Percentiles rank a stretch among this genome's conserved stretches.
These are phyloP conservation scores for Mortierella hygrophila DNA, from an alignment of 192 early-diverging fungal genomes.

Conservation along the genomic window DNA sequence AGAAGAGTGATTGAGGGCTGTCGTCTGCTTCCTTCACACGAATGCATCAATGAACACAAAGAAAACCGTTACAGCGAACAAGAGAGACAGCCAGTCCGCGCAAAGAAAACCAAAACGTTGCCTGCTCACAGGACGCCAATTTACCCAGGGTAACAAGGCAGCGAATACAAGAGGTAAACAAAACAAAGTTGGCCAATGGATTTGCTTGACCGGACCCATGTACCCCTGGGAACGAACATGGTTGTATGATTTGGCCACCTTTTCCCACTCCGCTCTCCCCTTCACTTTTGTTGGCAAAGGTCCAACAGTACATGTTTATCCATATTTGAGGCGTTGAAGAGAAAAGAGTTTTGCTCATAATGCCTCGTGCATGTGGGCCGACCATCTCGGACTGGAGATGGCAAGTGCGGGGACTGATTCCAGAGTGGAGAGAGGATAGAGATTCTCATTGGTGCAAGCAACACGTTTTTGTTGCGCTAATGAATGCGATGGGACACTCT, in stretches of 20 bases:
- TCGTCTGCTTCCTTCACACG: not conserved
- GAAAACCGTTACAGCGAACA: no score
- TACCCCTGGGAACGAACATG: constrained; percentile 3
- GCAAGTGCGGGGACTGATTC: no score
- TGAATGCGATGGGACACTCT: no score
- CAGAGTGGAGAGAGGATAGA: no score
- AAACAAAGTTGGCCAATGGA: not conserved
- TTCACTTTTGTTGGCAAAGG: not conserved
- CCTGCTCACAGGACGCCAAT: not conserved
- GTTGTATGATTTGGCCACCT: not conserved
- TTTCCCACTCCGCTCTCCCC: not conserved
- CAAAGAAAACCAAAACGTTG: constrained; percentile 13
- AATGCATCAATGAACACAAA: no score
- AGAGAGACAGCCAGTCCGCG: constrained; percentile 13
- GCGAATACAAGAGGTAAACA: not conserved
- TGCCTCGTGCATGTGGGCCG: not conserved
- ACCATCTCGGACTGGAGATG: no score
- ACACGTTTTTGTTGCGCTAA: no score
- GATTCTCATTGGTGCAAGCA: no score
- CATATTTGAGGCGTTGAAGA: not conserved
- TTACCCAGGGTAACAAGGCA: not conserved
- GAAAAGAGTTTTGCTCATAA: not conserved
- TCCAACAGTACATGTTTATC: constrained; percentile 1
- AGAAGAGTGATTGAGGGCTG: not conserved
- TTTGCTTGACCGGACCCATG: not conserved